Evolutionary conservation across 2,329 filamentous ascomycete genomes (phyloP), one percentile per base, ranked within the genome.

Genomic region (Talaromyces sp.): DNA sequence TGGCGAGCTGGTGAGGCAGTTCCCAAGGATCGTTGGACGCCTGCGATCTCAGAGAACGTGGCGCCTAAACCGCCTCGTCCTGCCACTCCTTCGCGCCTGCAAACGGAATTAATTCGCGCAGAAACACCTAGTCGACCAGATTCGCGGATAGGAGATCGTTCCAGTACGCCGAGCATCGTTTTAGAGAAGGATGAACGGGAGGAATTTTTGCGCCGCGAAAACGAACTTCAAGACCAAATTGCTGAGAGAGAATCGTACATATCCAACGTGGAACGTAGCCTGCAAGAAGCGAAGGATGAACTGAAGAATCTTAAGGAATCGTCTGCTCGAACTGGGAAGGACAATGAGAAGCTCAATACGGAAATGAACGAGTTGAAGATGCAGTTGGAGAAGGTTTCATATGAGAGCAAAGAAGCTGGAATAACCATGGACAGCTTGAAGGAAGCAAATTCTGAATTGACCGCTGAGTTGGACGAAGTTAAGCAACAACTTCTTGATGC

Each of bases 351-450:
- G 67, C 83, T 98, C 63, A 89, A 87, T 11, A 85, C 86, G 62
- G 93, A 97, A 72, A 86, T 93, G 64, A 97, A 98, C 72, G 92
- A 96, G 72, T 86, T 96, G 72, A 93, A 91, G 75, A 96, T 99
- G 93, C 92, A 97, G 73, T 84, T 99, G 28, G 95, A 99, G 80
- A 92, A 96, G 73, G 84, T 99, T 60, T 89, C 88, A 3, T 99
- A 98, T 70, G 95, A 99, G 82, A 90, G 91, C 80, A 97, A 97
- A 80, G 95, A 99, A 78, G 92, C 92, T 11, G 87, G 90, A 70
- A 99, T 99, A 74, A 97, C 93, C 33, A 97, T 99, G 91, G 95
- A 99, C 73, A 90, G 92, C 42, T 82, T 99, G 58, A 97, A 97
- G 79, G 95, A 98, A 75, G 93, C 93, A 64, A 99, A 99, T 75